These are phyloP conservation scores for Mycena filopes DNA, from an alignment of 768 basidiomycete genomes.

Conservation along the genomic window DNA sequence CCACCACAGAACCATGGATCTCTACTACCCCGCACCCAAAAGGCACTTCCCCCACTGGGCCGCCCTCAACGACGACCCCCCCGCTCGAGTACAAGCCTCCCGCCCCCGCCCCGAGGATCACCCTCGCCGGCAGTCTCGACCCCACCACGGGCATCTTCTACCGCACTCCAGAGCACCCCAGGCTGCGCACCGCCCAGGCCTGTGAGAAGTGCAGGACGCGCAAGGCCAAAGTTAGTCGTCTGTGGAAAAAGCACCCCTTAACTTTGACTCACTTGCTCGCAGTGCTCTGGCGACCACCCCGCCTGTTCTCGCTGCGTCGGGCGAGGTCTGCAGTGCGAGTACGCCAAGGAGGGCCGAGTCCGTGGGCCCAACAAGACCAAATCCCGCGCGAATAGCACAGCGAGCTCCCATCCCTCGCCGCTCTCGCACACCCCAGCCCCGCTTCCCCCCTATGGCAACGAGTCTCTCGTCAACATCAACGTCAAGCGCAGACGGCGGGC, in stretches of 20 bases:
- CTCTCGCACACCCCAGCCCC: slow-evolving; percentile 33
- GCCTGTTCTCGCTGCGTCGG: slow-evolving; percentile 71
- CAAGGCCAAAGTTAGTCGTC: slow-evolving; percentile 54
- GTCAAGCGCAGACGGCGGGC: background rate
- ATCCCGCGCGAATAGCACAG: slow-evolving; percentile 9
- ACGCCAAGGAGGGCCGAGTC: slow-evolving; percentile 72
- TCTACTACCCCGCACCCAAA: background rate
- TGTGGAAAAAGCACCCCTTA: too few relatives aligned
- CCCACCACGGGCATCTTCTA: slow-evolving; percentile 73
- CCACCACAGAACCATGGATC: too few relatives aligned
- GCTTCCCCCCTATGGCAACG: background rate
- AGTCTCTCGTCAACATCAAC: background rate
- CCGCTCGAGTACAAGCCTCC: slow-evolving; percentile 1
- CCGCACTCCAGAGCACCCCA: slow-evolving; percentile 69
- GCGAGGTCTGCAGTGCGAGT: slow-evolving; percentile 70
- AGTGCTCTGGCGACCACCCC: slow-evolving; percentile 82
- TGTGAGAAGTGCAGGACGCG: slow-evolving; percentile 79
- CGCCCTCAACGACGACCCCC: background rate
- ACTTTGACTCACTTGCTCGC: background rate
- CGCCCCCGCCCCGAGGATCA: slow-evolving; percentile 30
- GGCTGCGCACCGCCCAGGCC: slow-evolving; percentile 76
- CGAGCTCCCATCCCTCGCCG: background rate
- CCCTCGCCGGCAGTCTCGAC: slow-evolving; percentile 71
- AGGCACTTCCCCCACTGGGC: background rate
- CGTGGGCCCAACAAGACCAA: slow-evolving; percentile 72